Base-by-base conservation (phyloP, 306 rosid species). In the Glycine soja region DNA sequence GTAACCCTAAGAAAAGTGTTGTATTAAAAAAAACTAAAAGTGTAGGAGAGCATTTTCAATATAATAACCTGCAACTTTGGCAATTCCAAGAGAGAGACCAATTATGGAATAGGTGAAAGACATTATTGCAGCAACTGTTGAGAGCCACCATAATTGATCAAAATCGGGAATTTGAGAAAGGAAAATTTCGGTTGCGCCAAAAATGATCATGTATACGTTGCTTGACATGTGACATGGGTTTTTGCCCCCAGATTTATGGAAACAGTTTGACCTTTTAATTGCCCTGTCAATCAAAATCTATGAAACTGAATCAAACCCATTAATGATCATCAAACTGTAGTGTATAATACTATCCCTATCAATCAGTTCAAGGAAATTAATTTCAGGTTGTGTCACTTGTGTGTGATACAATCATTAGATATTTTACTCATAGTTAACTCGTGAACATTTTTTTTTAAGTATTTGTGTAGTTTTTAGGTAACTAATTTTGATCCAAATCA, bases 61-160 rank as follows among this genome's bases (percentile, higher is more conserved):
- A 36, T 36, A 36, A 48, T 13, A 66, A 90, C 93, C 93, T 86
- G 94, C 94, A 78, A 90, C 90, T 88, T 90, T 81, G 79, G 82
- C 85, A 59, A 88, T 76, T 45, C 91, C 94, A 72, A 90, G 94
- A 36, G 77, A 71, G 8, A 90, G 87, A 63, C 94, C 94, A 65
- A 90, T 86, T 3, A 74, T 7, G 38, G 94, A 86, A 57, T 90
- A 90, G 14, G 94, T 85, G 76, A 88, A 87, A 36, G 94, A 90
- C 94, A 90, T 90, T 50, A 86, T 14, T 54, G 94, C 89, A 73
- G 94, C 94, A 45, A 90, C 88, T 0, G 32, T 43, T 6, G 94
- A 90, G 38, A 90, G 94, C 94, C 94, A 90, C 94, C 94, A 88
- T 46, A 90, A 85, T 69, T 85, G 94, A 81, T 88, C 91, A 65